A percentile compares a stretch with the other conserved stretches of the same genome.
Conservation (phyloP, 2,329 filamentous ascomycete genomes). For the Penicillium italicum region DNA sequence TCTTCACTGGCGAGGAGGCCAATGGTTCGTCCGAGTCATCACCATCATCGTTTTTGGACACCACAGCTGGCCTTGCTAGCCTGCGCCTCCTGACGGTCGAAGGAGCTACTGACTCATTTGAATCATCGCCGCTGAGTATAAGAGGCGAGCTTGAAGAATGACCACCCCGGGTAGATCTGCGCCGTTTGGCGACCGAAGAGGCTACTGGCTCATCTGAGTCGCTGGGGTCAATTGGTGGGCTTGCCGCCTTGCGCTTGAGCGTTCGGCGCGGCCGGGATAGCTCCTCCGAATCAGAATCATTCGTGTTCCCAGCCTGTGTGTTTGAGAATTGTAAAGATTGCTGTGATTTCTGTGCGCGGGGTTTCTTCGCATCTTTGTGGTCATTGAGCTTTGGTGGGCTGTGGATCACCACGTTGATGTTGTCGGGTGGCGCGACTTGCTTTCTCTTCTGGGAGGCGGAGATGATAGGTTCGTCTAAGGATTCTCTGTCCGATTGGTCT, state of each 20-base stretch:
- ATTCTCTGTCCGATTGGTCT: background rate
- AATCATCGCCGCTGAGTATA: background rate
- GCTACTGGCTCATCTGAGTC: slow-evolving; percentile 27
- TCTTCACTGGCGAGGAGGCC: slow-evolving; percentile 27
- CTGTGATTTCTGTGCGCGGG: background rate
- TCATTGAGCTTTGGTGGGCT: background rate
- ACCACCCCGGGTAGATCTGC: slow-evolving; percentile 1
- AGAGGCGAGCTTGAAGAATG: background rate
- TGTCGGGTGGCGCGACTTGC: background rate
- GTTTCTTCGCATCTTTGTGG: background rate
- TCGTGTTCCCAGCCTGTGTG: background rate
- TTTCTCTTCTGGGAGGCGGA: slow-evolving; percentile 10
- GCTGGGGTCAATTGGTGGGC: slow-evolving; percentile 24
- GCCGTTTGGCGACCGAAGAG: slow-evolving; percentile 24
- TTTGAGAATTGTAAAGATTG: background rate
- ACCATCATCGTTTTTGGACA: background rate
- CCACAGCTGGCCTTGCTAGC: background rate
- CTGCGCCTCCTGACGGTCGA: slow-evolving; percentile 2
- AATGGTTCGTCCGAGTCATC: background rate
- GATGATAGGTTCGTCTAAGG: slow-evolving; percentile 14
- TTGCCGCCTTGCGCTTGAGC: slow-evolving; percentile 27
- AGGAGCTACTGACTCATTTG: background rate
- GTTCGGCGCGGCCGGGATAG: slow-evolving; percentile 25
- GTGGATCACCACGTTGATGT: background rate
- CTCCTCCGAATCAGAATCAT: slow-evolving; percentile 12